Conservation (phyloP, 2,329 filamentous ascomycete genomes). For the Penicillium hesseltinei region DNA sequence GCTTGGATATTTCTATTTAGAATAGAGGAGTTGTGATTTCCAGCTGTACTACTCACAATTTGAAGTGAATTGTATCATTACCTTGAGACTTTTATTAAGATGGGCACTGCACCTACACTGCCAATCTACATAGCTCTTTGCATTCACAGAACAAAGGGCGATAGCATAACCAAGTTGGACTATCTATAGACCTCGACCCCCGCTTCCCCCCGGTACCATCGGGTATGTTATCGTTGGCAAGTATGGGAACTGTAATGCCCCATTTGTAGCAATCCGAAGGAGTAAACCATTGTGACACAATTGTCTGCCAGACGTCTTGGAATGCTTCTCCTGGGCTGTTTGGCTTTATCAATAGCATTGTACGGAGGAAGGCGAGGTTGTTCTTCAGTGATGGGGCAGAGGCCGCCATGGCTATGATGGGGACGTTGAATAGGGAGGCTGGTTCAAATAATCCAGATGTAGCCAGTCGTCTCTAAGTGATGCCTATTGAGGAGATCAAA, state of each 20-base stretch:
- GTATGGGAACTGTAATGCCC: background rate
- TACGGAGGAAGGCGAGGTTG: background rate
- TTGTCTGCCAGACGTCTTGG: background rate
- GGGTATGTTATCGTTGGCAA: background rate
- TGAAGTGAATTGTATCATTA: background rate
- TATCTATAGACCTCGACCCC: background rate
- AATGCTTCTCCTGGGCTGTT: background rate
- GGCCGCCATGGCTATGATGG: background rate
- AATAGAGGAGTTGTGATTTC: background rate
- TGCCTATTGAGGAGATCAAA: background rate
- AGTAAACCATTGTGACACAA: background rate
- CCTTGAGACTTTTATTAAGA: background rate
- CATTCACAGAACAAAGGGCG: background rate
- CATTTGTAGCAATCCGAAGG: background rate
- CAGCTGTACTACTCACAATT: background rate
- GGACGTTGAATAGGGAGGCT: background rate
- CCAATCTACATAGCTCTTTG: background rate
- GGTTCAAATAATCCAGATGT: background rate
- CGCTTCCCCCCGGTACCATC: background rate
- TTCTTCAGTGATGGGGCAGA: background rate
- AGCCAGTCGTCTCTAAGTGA: background rate
- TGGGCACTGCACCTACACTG: background rate
- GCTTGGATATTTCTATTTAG: background rate
- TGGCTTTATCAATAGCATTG: background rate
- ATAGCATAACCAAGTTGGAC: background rate